Conservation (phyloP, 1,284 basidiomycete genomes). For the Irpex sp. region DNA sequence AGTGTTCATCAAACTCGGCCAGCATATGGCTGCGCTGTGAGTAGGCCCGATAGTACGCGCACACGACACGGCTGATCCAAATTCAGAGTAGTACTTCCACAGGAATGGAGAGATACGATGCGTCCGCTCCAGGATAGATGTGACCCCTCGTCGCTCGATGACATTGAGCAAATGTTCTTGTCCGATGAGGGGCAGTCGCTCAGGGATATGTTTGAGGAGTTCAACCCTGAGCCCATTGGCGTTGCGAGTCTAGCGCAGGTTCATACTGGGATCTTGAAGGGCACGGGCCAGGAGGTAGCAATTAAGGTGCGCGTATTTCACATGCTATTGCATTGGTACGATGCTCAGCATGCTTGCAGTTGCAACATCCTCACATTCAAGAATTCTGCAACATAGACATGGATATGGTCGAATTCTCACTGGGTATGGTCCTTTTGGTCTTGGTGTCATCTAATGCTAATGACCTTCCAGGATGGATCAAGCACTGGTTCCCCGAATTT, state of each 20-base stretch:
- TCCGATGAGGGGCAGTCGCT: constrained; percentile 69
- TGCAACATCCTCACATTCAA: constrained; percentile 93
- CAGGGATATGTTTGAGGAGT: constrained; percentile 72
- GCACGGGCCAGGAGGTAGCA: constrained; percentile 78
- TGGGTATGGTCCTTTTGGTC: constrained; percentile 39
- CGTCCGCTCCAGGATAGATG: constrained; percentile 83
- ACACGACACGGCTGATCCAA: constrained; percentile 12
- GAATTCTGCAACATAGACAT: constrained; percentile 89
- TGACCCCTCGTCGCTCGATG: constrained; percentile 71
- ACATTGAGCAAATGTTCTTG: constrained; percentile 66
- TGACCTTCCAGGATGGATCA: constrained; percentile 67
- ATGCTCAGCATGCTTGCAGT: constrained; percentile 29
- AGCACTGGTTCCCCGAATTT: constrained; percentile 85
- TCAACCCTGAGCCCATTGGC: constrained; percentile 89
- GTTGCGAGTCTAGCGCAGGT: constrained; percentile 96
- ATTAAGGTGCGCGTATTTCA: constrained; percentile 62
- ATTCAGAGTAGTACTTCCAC: constrained; percentile 63
- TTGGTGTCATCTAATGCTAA: neutral
- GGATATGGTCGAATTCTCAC: constrained; percentile 81
- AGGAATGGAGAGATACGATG: constrained; percentile 73
- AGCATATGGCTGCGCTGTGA: constrained; percentile 78
- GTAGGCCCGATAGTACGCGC: constrained; percentile 18
- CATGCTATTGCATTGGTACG: neutral
- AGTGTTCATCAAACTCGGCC: constrained; percentile 91
- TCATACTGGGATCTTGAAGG: constrained; percentile 77